phyloP scores from a whole-genome alignment of 2,329 filamentous ascomycete species.

The Nothophaeocryptopus gaeumannii region DNA sequence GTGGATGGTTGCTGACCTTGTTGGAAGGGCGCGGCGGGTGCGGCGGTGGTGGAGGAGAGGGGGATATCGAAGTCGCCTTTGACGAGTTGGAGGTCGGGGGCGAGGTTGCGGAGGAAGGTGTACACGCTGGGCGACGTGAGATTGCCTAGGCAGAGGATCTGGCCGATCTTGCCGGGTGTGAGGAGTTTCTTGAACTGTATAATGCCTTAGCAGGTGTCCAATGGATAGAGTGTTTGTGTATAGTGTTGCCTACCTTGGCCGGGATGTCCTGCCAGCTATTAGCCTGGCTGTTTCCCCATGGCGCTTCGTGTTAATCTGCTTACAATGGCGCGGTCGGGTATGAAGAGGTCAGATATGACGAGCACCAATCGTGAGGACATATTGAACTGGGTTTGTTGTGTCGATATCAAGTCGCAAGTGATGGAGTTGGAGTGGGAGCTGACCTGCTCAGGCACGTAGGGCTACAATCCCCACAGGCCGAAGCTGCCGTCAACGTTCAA shows the following conservation, averaged over 20 bases:
- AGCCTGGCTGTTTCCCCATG: slow-evolving; percentile 16
- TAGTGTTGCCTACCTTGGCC: slow-evolving; percentile 63
- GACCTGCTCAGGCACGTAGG: too few relatives aligned
- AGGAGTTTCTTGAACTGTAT: slow-evolving; percentile 54
- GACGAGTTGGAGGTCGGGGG: slow-evolving; percentile 65
- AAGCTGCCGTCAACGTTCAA: too few relatives aligned
- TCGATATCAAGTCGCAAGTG: too few relatives aligned
- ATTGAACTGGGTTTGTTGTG: slow-evolving; percentile 14
- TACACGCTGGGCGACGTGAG: slow-evolving; percentile 57
- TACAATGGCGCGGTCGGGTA: slow-evolving; percentile 81
- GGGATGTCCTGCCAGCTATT: slow-evolving; percentile 65
- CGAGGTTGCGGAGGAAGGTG: slow-evolving; percentile 55
- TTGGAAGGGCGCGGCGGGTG: slow-evolving; percentile 14
- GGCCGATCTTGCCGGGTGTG: slow-evolving; percentile 57
- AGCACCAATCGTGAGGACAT: slow-evolving; percentile 87
- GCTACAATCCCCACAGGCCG: too few relatives aligned
- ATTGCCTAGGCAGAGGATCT: slow-evolving; percentile 59
- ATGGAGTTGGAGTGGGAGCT: too few relatives aligned
- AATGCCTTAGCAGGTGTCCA: slow-evolving; percentile 6
- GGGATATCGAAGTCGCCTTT: slow-evolving; percentile 69
- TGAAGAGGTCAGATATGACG: slow-evolving; percentile 89
- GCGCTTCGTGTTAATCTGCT: slow-evolving; percentile 5
- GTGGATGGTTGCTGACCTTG: slow-evolving; percentile 13
- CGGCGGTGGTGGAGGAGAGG: slow-evolving; percentile 52
- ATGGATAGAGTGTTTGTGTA: not conserved